A percentile compares a stretch with the other conserved stretches of the same genome.
Evolutionary conservation across 2,329 filamentous ascomycete species (phyloP).

Genomic region (Curvularia lunata): DNA sequence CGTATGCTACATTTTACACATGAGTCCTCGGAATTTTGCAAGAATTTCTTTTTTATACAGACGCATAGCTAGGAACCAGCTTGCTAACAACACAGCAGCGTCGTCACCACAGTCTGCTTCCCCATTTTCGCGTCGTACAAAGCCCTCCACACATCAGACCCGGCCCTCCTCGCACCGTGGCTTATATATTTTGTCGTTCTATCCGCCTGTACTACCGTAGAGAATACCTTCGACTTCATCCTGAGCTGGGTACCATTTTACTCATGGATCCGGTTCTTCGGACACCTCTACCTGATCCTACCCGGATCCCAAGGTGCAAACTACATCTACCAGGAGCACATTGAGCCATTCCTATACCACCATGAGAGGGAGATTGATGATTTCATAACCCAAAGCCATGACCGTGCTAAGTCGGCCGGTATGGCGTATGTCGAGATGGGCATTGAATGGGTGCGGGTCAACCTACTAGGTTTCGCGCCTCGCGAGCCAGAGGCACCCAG

Average conservation of each 20-base stretch:
- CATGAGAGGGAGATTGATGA: slow-evolving; percentile 91
- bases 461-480: slow-evolving; percentile 78
- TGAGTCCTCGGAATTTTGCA: slow-evolving; percentile 7
- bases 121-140: slow-evolving; percentile 98
- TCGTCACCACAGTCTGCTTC: slow-evolving; percentile 80
- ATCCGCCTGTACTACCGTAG: slow-evolving; percentile 77
- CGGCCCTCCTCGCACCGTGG: slow-evolving; percentile 91
- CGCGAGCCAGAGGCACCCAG: slow-evolving; percentile 50
- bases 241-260: slow-evolving; percentile 94
- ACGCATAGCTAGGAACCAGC: not conserved
- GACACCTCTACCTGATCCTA: slow-evolving; percentile 94
- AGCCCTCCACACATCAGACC: slow-evolving; percentile 90
- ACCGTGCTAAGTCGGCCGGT: slow-evolving; percentile 76
- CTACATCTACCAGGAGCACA: slow-evolving; percentile 79
- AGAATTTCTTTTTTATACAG: slow-evolving; percentile 4
- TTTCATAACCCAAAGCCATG: slow-evolving; percentile 82
- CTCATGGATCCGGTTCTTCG: slow-evolving; percentile 83
- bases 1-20: slow-evolving; percentile 10
- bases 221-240: slow-evolving; percentile 88
- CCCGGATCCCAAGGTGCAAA: slow-evolving; percentile 95
- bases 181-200: slow-evolving; percentile 99
- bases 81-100: slow-evolving; percentile 35
- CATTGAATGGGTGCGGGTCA: slow-evolving; percentile 69
- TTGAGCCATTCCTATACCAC: slow-evolving; percentile 85
- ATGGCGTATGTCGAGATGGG: slow-evolving; percentile 61